Conservation (phyloP, 768 basidiomycete species). For the Tricholomella constricta region DNA sequence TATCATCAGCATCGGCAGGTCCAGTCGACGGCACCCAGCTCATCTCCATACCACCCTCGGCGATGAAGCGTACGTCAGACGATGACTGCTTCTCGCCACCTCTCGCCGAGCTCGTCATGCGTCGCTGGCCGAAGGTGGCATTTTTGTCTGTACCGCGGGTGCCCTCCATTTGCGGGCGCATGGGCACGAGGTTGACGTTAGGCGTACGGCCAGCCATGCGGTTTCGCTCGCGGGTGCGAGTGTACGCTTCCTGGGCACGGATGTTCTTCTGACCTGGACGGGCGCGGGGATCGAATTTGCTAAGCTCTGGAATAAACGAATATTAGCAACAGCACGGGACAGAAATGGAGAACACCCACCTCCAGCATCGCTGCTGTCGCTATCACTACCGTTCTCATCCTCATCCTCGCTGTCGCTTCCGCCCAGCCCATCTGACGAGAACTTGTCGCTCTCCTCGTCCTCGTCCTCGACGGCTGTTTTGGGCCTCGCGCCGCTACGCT, state of each 20-base stretch:
- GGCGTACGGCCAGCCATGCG: slow-evolving; percentile 39
- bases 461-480: slow-evolving; percentile 89
- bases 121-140: slow-evolving; percentile 74
- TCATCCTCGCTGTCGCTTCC: slow-evolving; percentile 45
- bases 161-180: slow-evolving; percentile 47
- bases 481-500: slow-evolving; percentile 37
- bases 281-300: slow-evolving; percentile 50
- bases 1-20: slow-evolving; percentile 36
- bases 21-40: slow-evolving; percentile 71
- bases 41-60: slow-evolving; percentile 79
- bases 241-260: slow-evolving; percentile 47
- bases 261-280: slow-evolving; percentile 50
- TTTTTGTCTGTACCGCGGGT: slow-evolving; percentile 42
- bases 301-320: slow-evolving; percentile 41
- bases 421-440: slow-evolving; percentile 58
- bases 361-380: slow-evolving; percentile 60
- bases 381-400: slow-evolving; percentile 40
- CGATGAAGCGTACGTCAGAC: slow-evolving; percentile 25
- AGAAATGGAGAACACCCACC: slow-evolving; percentile 35
- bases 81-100: slow-evolving; percentile 16
- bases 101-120: slow-evolving; percentile 26
- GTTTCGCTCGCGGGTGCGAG: slow-evolving; percentile 42
- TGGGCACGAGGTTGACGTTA: slow-evolving; percentile 62
- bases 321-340: slow-evolving; percentile 3
- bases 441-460: slow-evolving; percentile 81